Percentiles rank a stretch among this genome's conserved stretches.
phyloP scores from a whole-genome alignment of 306 rosid species.

The Psophocarpus tetragonolobus region DNA sequence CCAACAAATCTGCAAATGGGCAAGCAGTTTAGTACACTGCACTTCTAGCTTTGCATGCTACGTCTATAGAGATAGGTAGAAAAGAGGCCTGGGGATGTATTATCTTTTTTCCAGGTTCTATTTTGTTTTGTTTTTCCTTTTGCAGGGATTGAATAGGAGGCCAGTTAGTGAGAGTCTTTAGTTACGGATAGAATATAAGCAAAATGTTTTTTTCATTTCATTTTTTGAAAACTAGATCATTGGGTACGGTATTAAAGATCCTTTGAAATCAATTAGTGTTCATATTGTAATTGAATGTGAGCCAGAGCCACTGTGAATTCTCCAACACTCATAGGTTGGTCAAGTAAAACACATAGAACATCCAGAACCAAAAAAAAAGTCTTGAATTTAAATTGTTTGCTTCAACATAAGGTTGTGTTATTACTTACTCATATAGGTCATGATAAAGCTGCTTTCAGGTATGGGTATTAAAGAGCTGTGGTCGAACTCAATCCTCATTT shows the following conservation, averaged over 20 bases:
- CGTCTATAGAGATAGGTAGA: slow-evolving; percentile 29
- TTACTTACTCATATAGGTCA: background rate
- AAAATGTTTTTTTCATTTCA: background rate
- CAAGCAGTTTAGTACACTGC: slow-evolving; percentile 34
- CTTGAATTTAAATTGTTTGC: too few species aligned
- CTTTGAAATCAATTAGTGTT: slow-evolving; percentile 30
- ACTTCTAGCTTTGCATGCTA: slow-evolving; percentile 22
- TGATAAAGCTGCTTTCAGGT: background rate
- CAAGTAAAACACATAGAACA: slow-evolving; percentile 6
- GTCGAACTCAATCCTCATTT: too few species aligned
- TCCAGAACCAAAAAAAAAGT: too few species aligned
- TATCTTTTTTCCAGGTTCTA: slow-evolving; percentile 18
- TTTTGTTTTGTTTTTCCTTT: background rate
- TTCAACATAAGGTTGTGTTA: background rate
- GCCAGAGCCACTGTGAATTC: background rate
- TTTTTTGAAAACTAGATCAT: slow-evolving; percentile 7
- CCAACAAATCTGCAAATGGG: slow-evolving; percentile 36
- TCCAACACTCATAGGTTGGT: background rate
- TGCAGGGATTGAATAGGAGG: slow-evolving; percentile 26
- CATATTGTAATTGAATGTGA: slow-evolving; percentile 26
- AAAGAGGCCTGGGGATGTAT: slow-evolving; percentile 32
- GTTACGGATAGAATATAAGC: background rate
- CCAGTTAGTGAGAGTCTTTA: slow-evolving; percentile 18
- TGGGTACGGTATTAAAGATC: slow-evolving; percentile 7
- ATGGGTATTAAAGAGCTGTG: background rate